These are phyloP conservation scores for Penicillium cosmopolitanum DNA, from an alignment of 495 filamentous ascomycete species.

Conservation along the genomic window DNA sequence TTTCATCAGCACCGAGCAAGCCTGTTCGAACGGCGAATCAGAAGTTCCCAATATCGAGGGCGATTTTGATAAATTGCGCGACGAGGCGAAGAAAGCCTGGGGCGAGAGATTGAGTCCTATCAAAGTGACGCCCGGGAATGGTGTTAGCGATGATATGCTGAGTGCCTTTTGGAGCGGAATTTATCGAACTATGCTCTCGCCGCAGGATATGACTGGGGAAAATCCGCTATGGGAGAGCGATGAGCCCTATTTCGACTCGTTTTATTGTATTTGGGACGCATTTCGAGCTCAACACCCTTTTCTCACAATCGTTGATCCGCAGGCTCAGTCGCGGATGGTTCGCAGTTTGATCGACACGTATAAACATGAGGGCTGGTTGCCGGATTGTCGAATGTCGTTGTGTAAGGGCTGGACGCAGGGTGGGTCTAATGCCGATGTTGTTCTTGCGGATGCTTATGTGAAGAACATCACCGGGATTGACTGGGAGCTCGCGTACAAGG, in stretches of 20 bases:
- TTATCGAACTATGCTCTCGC: constrained; percentile 74
- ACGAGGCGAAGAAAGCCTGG: constrained; percentile 60
- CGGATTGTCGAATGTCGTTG: constrained; percentile 68
- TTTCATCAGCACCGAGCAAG: constrained; percentile 67
- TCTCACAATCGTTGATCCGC: constrained; percentile 69
- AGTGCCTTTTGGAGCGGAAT: constrained; percentile 71
- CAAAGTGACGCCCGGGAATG: constrained; percentile 51
- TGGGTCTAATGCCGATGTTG: constrained; percentile 75
- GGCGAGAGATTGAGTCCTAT: constrained; percentile 64
- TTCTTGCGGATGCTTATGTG: constrained; percentile 69
- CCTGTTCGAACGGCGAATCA: constrained; percentile 66
- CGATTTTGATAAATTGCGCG: constrained; percentile 57
- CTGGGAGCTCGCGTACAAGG: constrained; percentile 71
- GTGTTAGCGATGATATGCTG: constrained; percentile 54
- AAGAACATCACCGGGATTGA: constrained; percentile 69
- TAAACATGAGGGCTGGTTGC: constrained; percentile 68
- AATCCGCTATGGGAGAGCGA: constrained; percentile 71
- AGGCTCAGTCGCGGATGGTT: constrained; percentile 65
- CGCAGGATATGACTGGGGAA: constrained; percentile 78
- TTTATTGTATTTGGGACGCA: constrained; percentile 77
- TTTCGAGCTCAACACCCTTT: constrained; percentile 73
- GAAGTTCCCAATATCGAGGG: constrained; percentile 58
- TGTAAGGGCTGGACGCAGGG: constrained; percentile 77
- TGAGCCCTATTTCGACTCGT: constrained; percentile 80
- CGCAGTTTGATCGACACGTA: constrained; percentile 74